phyloP scores from a whole-genome alignment of 768 basidiomycete species.

The Mycena vulgaris region DNA sequence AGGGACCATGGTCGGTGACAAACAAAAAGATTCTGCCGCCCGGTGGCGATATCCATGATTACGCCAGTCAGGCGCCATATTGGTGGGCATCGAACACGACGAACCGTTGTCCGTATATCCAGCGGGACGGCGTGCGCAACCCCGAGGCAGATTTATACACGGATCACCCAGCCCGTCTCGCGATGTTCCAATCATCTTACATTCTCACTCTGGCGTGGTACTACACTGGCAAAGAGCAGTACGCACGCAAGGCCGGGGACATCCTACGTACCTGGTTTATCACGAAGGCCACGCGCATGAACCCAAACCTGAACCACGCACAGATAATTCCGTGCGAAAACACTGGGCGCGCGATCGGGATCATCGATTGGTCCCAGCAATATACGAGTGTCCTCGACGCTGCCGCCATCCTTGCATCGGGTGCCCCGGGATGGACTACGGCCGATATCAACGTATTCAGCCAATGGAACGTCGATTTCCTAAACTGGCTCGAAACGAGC shows the following conservation, averaged over 20 bases:
- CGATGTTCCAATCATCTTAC: constrained; percentile 58
- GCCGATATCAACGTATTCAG: constrained; percentile 19
- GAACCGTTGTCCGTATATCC: constrained; percentile 54
- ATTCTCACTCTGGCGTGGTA: constrained; percentile 56
- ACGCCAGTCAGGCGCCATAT: constrained; percentile 33
- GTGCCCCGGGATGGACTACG: constrained; percentile 29
- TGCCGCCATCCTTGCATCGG: constrained; percentile 31
- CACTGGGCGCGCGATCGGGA: constrained; percentile 29
- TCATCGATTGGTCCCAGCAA: constrained; percentile 33
- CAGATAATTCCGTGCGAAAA: constrained; percentile 43
- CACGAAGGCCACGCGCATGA: constrained; percentile 55
- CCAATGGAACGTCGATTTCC: constrained; percentile 32
- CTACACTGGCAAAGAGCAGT: constrained; percentile 50
- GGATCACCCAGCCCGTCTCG: constrained; percentile 50
- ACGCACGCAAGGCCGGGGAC: constrained; percentile 49
- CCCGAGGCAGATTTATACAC: constrained; percentile 21
- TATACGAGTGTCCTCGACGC: constrained; percentile 32
- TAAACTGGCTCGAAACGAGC: constrained; percentile 30
- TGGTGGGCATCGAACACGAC: constrained; percentile 42
- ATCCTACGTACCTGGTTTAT: constrained; percentile 60
- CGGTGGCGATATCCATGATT: constrained; percentile 26
- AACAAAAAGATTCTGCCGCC: constrained; percentile 20
- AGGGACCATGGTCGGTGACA: constrained; percentile 34
- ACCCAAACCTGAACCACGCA: constrained; percentile 58
- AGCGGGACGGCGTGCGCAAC: constrained; percentile 52